A percentile compares a stretch with the other conserved stretches of the same genome.
Evolutionary conservation across 2,329 filamentous ascomycete genomes (phyloP).

Genomic region (Curvularia sp.): DNA sequence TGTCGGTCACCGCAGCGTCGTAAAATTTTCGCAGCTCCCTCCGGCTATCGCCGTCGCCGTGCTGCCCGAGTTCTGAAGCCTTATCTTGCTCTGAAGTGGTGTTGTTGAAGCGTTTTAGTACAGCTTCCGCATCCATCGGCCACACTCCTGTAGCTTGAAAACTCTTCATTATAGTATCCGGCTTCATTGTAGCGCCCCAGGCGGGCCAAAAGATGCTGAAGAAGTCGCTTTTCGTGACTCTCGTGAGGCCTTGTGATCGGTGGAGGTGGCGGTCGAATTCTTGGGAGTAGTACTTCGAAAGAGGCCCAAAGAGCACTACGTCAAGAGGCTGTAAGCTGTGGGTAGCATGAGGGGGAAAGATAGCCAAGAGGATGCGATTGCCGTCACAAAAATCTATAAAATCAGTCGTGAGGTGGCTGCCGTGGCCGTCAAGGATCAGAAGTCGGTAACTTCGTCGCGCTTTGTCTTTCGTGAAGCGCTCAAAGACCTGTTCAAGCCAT

Average conservation of each 20-base stretch:
- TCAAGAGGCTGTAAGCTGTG: neutral
- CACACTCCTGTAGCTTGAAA: no score
- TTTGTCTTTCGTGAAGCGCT: neutral
- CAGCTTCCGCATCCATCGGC: no score
- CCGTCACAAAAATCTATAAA: neutral
- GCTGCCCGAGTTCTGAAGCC: neutral
- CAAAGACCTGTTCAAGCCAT: neutral
- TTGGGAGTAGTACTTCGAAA: neutral
- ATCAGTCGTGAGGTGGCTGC: neutral
- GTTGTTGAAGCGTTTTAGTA: constrained; percentile 6
- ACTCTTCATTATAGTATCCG: neutral
- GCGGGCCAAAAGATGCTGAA: neutral
- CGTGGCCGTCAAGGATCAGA: neutral
- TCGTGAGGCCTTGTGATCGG: no score
- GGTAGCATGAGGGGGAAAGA: no score
- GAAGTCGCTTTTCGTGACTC: neutral
- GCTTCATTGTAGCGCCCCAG: neutral
- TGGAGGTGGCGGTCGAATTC: neutral
- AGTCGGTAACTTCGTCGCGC: neutral
- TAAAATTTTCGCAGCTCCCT: neutral
- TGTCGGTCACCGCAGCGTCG: neutral
- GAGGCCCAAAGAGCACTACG: neutral
- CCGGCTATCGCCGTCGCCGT: neutral
- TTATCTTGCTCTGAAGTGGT: neutral
- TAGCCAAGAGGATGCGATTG: no score